Conservation (phyloP, 257 asterid genomes). For the Linaria vulgaris region DNA sequence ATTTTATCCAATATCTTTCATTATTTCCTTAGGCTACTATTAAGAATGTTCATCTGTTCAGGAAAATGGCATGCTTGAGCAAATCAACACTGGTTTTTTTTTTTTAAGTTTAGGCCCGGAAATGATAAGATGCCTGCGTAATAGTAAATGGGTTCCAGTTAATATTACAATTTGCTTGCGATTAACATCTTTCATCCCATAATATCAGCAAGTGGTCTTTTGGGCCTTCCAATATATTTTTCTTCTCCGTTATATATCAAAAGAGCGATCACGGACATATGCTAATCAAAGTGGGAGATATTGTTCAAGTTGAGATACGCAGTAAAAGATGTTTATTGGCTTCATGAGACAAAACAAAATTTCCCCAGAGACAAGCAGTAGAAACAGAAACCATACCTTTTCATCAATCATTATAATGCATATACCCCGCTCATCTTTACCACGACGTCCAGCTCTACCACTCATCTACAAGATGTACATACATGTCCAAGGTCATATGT, state of each 20-base stretch:
- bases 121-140: conserved; percentile 1
- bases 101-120: conserved; percentile 11
- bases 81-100: not conserved
- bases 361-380: not conserved
- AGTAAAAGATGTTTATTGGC: conserved; percentile 8
- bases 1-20: not conserved
- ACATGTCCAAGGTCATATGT: conserved; percentile 23
- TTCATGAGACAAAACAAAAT: not conserved
- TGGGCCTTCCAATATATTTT: conserved; percentile 3
- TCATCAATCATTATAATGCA: conserved; percentile 95
- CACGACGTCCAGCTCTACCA: conserved; percentile 99
- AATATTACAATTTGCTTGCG: conserved; percentile 6
- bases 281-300: not conserved
- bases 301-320: conserved; percentile 1
- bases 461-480: conserved; percentile 68
- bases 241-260: not conserved
- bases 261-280: not conserved
- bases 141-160: not conserved
- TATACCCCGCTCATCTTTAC: conserved; percentile 93
- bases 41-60: not conserved
- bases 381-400: conserved; percentile 47
- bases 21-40: not conserved
- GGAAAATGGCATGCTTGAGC: not conserved
- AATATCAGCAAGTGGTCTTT: not conserved
- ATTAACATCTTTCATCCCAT: not conserved